These are phyloP conservation scores for Diddensiella transvaalensis DNA, from an alignment of 805 yeast species.

Conservation along the genomic window DNA sequence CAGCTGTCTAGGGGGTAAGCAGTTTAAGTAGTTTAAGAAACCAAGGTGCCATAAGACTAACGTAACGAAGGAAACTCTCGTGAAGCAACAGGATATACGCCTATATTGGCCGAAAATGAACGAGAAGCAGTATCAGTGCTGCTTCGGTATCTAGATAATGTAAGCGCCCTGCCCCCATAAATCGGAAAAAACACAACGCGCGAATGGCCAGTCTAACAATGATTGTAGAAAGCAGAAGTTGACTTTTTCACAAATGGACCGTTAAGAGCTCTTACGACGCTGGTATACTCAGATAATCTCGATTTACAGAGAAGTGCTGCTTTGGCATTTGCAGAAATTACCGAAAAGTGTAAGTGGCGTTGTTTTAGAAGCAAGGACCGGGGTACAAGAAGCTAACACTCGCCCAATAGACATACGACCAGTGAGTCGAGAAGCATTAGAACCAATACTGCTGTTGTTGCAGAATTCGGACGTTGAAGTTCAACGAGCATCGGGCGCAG, in stretches of 20 bases:
- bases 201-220: not conserved
- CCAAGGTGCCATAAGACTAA: too few relatives aligned
- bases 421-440: constrained; percentile 85
- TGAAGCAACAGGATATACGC: constrained; percentile 50
- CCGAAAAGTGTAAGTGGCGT: constrained; percentile 57
- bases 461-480: constrained; percentile 91
- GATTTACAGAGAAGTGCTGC: constrained; percentile 97
- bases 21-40: too few relatives aligned
- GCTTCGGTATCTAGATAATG: constrained; percentile 82
- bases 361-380: constrained; percentile 15
- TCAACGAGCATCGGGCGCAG: constrained; percentile 98
- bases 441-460: constrained; percentile 83
- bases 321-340: constrained; percentile 95
- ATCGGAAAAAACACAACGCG: too few relatives aligned
- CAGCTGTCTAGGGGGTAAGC: constrained; percentile 13
- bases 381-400: not conserved
- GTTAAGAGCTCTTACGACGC: constrained; percentile 80
- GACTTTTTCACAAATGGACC: constrained; percentile 85
- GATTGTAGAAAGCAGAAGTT: constrained; percentile 50
- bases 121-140: constrained; percentile 92
- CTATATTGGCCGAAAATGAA: constrained; percentile 89
- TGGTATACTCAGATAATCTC: constrained; percentile 91
- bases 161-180: too few relatives aligned
- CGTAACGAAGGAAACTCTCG: not conserved
- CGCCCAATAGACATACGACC: constrained; percentile 62